A percentile compares a stretch with the other conserved stretches of the same genome.
Evolutionary conservation across 495 filamentous ascomycete species (phyloP).

Genomic region (Trypethelium eluteriae): DNA sequence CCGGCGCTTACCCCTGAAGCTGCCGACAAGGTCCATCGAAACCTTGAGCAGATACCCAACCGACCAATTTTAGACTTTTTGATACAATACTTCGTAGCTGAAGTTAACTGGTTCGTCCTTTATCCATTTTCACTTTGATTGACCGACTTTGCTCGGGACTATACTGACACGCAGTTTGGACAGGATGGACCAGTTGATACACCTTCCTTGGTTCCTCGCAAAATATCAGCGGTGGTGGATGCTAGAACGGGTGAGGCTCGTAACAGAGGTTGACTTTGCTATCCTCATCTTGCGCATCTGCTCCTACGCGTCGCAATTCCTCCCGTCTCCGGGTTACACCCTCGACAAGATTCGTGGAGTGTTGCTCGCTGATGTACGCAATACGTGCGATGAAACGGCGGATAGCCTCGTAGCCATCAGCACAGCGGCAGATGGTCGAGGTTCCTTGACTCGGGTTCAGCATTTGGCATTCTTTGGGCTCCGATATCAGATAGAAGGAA

Average conservation of each 20-base stretch:
- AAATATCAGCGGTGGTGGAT: not conserved
- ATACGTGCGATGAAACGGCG: conserved; percentile 24
- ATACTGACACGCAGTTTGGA: not conserved
- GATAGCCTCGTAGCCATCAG: conserved; percentile 18
- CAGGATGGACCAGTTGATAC: conserved; percentile 13
- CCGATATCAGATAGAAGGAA: not conserved
- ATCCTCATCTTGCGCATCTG: conserved; percentile 29
- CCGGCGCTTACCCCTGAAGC: conserved; percentile 22
- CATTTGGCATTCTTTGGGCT: not conserved
- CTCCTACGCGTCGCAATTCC: conserved; percentile 29
- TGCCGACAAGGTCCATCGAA: conserved; percentile 18
- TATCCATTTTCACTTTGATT: not conserved
- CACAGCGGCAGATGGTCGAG: not conserved
- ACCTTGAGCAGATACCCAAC: conserved; percentile 22
- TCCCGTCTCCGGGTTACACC: conserved; percentile 25
- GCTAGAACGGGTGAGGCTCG: not conserved
- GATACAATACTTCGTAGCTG: conserved; percentile 28
- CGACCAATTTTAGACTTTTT: conserved; percentile 30
- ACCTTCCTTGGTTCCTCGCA: conserved; percentile 5
- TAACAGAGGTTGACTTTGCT: conserved; percentile 27
- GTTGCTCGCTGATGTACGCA: conserved; percentile 23
- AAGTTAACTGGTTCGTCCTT: conserved; percentile 28
- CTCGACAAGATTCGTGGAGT: conserved; percentile 26
- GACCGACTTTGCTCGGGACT: not conserved
- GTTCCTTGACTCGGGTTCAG: not conserved